A percentile compares a stretch with the other conserved stretches of the same genome.
These are phyloP conservation scores for Ustilago bromivora DNA, from an alignment of 1,284 basidiomycete species.

Conservation along the genomic window DNA sequence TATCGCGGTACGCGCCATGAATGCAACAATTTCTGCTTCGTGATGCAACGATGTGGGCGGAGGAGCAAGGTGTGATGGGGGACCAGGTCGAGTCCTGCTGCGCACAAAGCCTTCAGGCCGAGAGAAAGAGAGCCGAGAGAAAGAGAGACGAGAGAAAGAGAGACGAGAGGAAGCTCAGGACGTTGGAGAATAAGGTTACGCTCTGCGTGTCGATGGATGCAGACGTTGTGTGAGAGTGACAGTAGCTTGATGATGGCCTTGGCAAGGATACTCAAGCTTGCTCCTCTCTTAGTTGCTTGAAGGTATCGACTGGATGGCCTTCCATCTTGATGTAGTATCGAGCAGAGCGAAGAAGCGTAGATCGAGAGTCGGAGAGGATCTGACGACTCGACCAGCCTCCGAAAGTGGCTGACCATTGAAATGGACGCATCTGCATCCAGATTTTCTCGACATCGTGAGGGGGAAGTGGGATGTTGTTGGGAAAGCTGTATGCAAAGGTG, in stretches of 20 bases:
- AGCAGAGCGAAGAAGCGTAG: slow-evolving; percentile 26
- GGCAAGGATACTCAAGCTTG: slow-evolving; percentile 15
- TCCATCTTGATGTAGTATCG: slow-evolving; percentile 38
- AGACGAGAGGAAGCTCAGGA: not conserved
- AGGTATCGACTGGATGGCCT: slow-evolving; percentile 27
- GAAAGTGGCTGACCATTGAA: slow-evolving; percentile 36
- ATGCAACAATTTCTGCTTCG: not conserved
- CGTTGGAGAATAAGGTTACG: slow-evolving; percentile 4
- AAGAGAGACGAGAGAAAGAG: not conserved
- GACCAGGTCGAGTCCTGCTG: not conserved
- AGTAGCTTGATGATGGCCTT: not conserved
- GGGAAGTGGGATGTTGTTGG: slow-evolving; percentile 43
- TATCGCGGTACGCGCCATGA: slow-evolving; percentile 10
- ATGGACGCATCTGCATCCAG: slow-evolving; percentile 38
- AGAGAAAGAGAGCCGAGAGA: not conserved
- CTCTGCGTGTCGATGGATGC: slow-evolving; percentile 8
- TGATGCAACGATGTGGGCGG: slow-evolving; percentile 15
- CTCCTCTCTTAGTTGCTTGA: slow-evolving; percentile 20
- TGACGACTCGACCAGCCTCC: slow-evolving; percentile 40
- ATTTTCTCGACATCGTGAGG: slow-evolving; percentile 38
- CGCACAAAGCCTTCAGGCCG: slow-evolving; percentile 9
- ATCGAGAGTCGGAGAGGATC: slow-evolving; percentile 32
- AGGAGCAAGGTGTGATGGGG: slow-evolving; percentile 7
- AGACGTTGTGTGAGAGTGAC: not conserved
- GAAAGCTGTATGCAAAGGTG: slow-evolving; percentile 39